Base-by-base conservation (phyloP, 2,329 filamentous ascomycete genomes). In the Penicillium sp. region DNA sequence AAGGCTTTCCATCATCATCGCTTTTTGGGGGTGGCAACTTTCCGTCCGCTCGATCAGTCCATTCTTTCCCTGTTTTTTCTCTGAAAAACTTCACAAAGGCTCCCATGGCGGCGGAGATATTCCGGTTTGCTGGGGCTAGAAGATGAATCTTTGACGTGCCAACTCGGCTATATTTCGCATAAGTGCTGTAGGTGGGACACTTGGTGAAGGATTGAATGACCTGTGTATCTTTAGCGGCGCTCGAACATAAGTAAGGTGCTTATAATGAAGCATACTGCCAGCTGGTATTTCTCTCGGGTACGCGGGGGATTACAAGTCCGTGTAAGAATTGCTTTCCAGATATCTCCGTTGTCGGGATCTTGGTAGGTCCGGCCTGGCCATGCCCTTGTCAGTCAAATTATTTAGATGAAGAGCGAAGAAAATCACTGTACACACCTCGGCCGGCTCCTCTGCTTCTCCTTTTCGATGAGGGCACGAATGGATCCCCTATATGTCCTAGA, bases 201-300 rank as follows among this genome's bases (percentile, higher is more conserved):
- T 73, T 70, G 9, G 78, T 73, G 53, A 83, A 78, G 4, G 85
- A 87, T 68, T 90, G 84, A 73, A 84, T 89, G 44, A 92, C 77
- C 86, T 91, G 56, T 24, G 66, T 51, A 41, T 46, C 9, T 44
- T 43, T 8, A 50, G 47, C n/a, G n/a, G n/a, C n/a, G n/a, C n/a
- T n/a, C n/a, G n/a, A n/a, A n/a, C n/a, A n/a, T n/a, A n/a, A n/a
- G n/a, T n/a, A n/a, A n/a, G n/a, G n/a, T n/a, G n/a, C n/a, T 5
- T 4, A 23, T 23, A 9, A 10, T n/a, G 3, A 15, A 18, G 71
- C 82, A 72, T 73, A 89, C 86, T 52, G 78, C 81, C 2, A 89
- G 68, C 0, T 77, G 73, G 33, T 84, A 86, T 27, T 80, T 83
- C 62, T 90, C 83, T 36, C 82, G 81, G 2, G 0, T 71, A 64